Percentiles rank a stretch among this genome's conserved stretches.
These are phyloP conservation scores for Fusarium pilosicola DNA, from an alignment of 2,329 filamentous ascomycete species.

Conservation along the genomic window DNA sequence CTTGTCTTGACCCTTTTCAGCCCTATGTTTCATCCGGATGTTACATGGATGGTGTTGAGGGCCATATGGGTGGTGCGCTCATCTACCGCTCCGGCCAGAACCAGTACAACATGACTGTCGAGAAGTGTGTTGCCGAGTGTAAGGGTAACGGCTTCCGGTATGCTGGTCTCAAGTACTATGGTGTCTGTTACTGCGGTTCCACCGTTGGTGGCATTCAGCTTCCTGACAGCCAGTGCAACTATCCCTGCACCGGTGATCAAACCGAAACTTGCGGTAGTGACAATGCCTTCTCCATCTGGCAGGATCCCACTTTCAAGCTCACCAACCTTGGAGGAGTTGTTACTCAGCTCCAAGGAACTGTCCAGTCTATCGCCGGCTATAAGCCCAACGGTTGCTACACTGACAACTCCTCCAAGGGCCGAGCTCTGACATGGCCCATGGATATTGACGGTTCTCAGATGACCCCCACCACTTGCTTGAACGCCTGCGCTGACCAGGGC, in stretches of 20 bases:
- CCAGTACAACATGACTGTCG: conserved; percentile 56
- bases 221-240: conserved; percentile 64
- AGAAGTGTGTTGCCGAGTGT: conserved; percentile 60
- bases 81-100: conserved; percentile 54
- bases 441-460: conserved; percentile 49
- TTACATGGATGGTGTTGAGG: conserved; percentile 51
- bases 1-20: conserved; percentile 57
- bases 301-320: conserved; percentile 60
- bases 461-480: conserved; percentile 56
- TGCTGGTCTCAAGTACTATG: conserved; percentile 62
- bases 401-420: conserved; percentile 54
- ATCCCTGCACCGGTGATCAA: conserved; percentile 61
- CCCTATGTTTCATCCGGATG: conserved; percentile 62
- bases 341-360: conserved; percentile 51
- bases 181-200: conserved; percentile 63
- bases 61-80: conserved; percentile 51
- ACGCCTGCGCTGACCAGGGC: conserved; percentile 54
- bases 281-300: conserved; percentile 58
- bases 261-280: conserved; percentile 60
- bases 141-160: conserved; percentile 63
- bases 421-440: conserved; percentile 58
- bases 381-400: conserved; percentile 70
- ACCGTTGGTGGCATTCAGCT: conserved; percentile 64
- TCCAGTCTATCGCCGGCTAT: conserved; percentile 59
- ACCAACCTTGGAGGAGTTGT: conserved; percentile 41